Base-by-base conservation (phyloP, 1,284 basidiomycete genomes). In the Trametes polyzona region DNA sequence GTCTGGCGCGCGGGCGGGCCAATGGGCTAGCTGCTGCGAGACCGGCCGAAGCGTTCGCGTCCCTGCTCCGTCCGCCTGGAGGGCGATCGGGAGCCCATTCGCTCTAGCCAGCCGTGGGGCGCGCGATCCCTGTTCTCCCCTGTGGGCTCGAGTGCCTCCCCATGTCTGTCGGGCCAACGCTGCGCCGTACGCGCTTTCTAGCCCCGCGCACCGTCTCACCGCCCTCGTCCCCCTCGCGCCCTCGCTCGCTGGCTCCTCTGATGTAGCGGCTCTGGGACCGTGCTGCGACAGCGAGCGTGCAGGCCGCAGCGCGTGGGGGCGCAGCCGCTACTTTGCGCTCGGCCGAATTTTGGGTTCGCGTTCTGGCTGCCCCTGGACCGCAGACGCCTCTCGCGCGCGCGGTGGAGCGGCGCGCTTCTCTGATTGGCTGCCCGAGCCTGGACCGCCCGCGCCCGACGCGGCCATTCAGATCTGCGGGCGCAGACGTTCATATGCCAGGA, bases 21-120 rank as follows among this genome's bases (percentile, higher is more conserved):
- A n/a, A n/a, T n/a, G n/a, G 56, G 46, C 56, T 40, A 52, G 56
- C 29, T 5, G 50, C 46, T 17, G 30, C 56, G 19, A 48, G 56
- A 26, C 46, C 51, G 50, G 55, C 30, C 55, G 42, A 41, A 47
- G 16, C 32, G 49, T 44, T 33, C n/a, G n/a, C n/a, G n/a, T n/a
- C n/a, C n/a, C n/a, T n/a, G n/a, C n/a, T n/a, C n/a, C n/a, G n/a
- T n/a, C n/a, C n/a, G n/a, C n/a, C n/a, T n/a, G n/a, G 57, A 30
- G 16, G 35, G 29, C 19, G 32, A 59, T 27, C 36, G 30, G 21
- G 52, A 33, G 35, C 14, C 21, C 55, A 51, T 32, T 47, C 53
- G 53, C 47, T 55, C 53, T 55, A 47, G 53, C 29, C 53, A 46
- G 11, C 17, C n/a, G n/a, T n/a, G n/a, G 43, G 27, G 43, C 51